Evolutionary conservation across 116 monocot genomes (phyloP), one percentile per base, ranked within the genome.

Genomic region (Zostera marina): DNA sequence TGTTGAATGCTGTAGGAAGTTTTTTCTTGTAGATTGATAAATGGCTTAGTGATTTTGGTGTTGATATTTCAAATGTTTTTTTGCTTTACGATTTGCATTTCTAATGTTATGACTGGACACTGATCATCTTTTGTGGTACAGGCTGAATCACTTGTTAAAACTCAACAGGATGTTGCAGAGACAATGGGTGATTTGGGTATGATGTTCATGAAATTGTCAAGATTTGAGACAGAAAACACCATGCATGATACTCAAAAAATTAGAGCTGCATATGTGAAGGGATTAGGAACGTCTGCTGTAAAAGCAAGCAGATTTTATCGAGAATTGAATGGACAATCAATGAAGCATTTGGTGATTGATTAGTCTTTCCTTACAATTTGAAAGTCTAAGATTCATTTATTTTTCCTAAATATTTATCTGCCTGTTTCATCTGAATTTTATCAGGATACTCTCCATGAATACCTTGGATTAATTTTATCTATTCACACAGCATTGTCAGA

Each of bases 141-240:
- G 98, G 90, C 90, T 47, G 90, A 98, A 67, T 62, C 70, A 53
- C 69, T 98, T 56, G 90, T 90, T 54, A 90, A 98, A 71, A 70
- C 90, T 53, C 86, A 98, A 24, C 90, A 90, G 38, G 81, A 90
- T 64, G 68, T 76, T 58, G 86, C 78, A 62, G 90, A 89, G 68
- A 78, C 81, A 42, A 70, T 86, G 83, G 98, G 98, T 58, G 78
- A 83, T 46, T 65, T 98, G 63, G 98, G 98, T 14, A 53, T 98
- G 68, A 55, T 82, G 46, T 78, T 90, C 44, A 77, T 98, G 54
- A 90, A 90, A 70, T 62, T 98, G 16, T 72, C 81, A 54, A 98
- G 90, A 65, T 90, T 98, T 63, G 98, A 98, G 61, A 90, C 63
- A 42, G 83, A 83, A 45, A 75, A 89, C 63, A 74, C 90, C 39